Conservation (phyloP, 305 asterid genomes). For the Fraxinus sp. region DNA sequence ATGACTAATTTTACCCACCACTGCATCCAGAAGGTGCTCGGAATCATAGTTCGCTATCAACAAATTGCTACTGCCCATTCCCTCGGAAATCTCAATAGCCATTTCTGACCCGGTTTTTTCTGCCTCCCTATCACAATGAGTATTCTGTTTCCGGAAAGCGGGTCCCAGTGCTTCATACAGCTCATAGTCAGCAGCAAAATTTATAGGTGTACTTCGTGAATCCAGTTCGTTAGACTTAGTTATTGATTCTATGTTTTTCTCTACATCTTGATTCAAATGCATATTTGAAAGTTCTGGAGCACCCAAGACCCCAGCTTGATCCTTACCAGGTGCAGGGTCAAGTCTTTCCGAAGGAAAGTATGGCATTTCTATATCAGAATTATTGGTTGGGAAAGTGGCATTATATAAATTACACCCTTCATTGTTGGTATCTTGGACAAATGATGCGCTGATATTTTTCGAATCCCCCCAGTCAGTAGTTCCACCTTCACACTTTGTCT, state of each 20-base stretch:
- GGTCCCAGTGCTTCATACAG: conserved; percentile 87
- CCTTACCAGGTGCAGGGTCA: conserved; percentile 32
- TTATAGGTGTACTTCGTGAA: conserved; percentile 47
- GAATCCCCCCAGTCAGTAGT: conserved; percentile 28
- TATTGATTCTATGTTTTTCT: conserved; percentile 31
- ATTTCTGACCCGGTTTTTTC: conserved; percentile 43
- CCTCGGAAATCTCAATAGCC: conserved; percentile 64
- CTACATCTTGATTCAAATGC: conserved; percentile 36
- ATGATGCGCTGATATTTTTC: conserved; percentile 26
- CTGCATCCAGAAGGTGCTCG: conserved; percentile 83
- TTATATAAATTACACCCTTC: conserved; percentile 33
- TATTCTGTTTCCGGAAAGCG: conserved; percentile 50
- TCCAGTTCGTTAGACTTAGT: conserved; percentile 28
- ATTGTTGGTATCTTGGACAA: conserved; percentile 30
- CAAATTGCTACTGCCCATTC: conserved; percentile 52
- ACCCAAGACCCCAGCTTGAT: conserved; percentile 24
- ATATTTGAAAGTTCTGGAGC: conserved; percentile 33
- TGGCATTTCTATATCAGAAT: conserved; percentile 32
- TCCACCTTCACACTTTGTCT: conserved; percentile 38
- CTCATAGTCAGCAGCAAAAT: conserved; percentile 74
- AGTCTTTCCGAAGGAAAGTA: conserved; percentile 36
- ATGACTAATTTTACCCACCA: conserved; percentile 68
- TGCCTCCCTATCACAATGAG: conserved; percentile 40
- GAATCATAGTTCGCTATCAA: conserved; percentile 52
- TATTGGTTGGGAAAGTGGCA: conserved; percentile 31